A percentile compares a stretch with the other conserved stretches of the same genome.
Conservation (phyloP, 169 alveolate species). For the Perkinsus olseni region DNA sequence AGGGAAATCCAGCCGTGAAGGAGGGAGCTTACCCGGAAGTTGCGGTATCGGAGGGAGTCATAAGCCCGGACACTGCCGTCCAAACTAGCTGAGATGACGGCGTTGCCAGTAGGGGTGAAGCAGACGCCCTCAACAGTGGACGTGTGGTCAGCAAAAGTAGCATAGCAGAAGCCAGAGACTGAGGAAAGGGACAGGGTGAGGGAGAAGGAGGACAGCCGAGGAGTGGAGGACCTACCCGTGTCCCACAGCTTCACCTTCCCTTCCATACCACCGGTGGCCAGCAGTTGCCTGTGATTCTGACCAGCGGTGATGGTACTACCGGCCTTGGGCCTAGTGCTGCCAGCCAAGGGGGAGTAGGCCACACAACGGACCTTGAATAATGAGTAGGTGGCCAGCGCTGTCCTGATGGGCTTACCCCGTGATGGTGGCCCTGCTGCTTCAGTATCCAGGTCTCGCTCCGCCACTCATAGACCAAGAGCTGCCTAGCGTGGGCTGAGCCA, state of each 20-base stretch:
- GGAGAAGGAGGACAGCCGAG: too few species aligned
- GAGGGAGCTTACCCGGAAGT: slow-evolving; percentile 7
- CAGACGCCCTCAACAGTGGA: slow-evolving; percentile 80
- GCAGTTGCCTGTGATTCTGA: slow-evolving; percentile 44
- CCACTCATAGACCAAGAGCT: slow-evolving; percentile 98
- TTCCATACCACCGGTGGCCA: slow-evolving; percentile 95
- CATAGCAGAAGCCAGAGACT: slow-evolving; percentile 82
- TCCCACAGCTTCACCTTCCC: slow-evolving; percentile 95
- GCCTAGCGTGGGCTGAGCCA: slow-evolving; percentile 57
- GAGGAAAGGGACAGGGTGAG: too few species aligned
- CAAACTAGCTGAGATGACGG: slow-evolving; percentile 83
- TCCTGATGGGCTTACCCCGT: slow-evolving; percentile 47
- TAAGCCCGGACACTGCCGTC: slow-evolving; percentile 98
- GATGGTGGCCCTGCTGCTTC: slow-evolving; percentile 86
- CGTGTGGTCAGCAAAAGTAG: slow-evolving; percentile 88
- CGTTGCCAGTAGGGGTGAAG: slow-evolving; percentile 80
- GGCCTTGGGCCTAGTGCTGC: slow-evolving; percentile 20
- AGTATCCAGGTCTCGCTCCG: slow-evolving; percentile 90
- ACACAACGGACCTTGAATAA: slow-evolving; percentile 40
- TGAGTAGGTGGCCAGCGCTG: background rate
- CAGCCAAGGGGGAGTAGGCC: slow-evolving; percentile 38
- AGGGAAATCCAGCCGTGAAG: background rate
- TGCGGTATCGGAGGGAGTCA: slow-evolving; percentile 73
- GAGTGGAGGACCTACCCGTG: slow-evolving; percentile 24
- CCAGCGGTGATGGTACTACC: slow-evolving; percentile 16